phyloP scores from a whole-genome alignment of 371 early-diverging fungal species.

The Mortierella sp. region DNA sequence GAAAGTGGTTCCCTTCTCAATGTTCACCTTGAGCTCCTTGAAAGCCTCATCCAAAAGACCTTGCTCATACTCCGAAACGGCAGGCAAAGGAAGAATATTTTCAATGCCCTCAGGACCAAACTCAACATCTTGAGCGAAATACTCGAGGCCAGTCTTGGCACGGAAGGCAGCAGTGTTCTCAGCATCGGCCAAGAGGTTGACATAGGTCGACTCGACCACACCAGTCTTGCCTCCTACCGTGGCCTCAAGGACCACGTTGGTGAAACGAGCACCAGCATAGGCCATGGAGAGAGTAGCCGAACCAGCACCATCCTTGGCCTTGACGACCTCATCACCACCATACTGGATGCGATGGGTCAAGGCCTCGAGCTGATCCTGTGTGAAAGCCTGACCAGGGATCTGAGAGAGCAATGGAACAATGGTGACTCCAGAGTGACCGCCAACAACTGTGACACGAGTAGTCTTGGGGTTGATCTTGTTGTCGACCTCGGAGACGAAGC shows the following conservation, averaged over 20 bases:
- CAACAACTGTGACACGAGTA: slow-evolving; percentile 79
- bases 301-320: slow-evolving; percentile 88
- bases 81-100: slow-evolving; percentile 77
- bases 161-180: slow-evolving; percentile 46
- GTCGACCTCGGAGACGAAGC: slow-evolving; percentile 74
- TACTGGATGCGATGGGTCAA: slow-evolving; percentile 87
- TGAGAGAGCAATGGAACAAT: slow-evolving; percentile 81
- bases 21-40: slow-evolving; percentile 83
- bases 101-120: slow-evolving; percentile 82
- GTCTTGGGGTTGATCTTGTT: slow-evolving; percentile 60
- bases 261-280: slow-evolving; percentile 89
- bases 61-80: slow-evolving; percentile 75
- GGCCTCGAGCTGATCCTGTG: slow-evolving; percentile 74
- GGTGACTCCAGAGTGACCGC: slow-evolving; percentile 89
- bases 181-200: slow-evolving; percentile 66
- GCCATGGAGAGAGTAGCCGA: slow-evolving; percentile 94
- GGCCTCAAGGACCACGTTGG: slow-evolving; percentile 78
- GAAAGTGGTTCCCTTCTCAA: slow-evolving; percentile 71
- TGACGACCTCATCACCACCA: slow-evolving; percentile 95
- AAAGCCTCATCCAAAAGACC: slow-evolving; percentile 73
- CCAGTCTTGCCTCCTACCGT: slow-evolving; percentile 69
- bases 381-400: slow-evolving; percentile 65
- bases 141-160: slow-evolving; percentile 63
- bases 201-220: slow-evolving; percentile 82
- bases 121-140: slow-evolving; percentile 87